phyloP scores from a whole-genome alignment of 1,284 basidiomycete genomes.

The Heterobasidion parviporum region DNA sequence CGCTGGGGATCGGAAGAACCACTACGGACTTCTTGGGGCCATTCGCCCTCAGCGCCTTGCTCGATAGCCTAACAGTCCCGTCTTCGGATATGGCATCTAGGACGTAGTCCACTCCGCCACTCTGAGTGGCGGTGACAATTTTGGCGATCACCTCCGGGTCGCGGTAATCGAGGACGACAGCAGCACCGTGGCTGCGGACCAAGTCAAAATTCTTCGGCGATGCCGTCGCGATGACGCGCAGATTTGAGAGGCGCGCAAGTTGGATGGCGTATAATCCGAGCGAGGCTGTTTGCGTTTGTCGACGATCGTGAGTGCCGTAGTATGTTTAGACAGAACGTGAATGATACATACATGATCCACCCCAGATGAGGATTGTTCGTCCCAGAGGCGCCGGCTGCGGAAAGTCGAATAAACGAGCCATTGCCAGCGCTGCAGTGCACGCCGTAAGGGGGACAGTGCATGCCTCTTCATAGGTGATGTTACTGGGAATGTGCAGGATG shows the following conservation, averaged over 20 bases:
- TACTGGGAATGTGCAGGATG: neutral
- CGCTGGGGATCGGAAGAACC: neutral
- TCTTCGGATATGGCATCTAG: conserved; percentile 15
- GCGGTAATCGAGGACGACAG: conserved; percentile 27
- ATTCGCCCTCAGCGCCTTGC: neutral
- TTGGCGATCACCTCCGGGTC: conserved; percentile 15
- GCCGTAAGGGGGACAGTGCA: neutral
- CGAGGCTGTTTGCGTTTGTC: neutral
- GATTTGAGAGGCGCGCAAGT: neutral
- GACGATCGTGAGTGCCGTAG: neutral
- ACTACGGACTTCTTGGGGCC: neutral
- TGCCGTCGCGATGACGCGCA: conserved; percentile 27
- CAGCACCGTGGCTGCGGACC: conserved; percentile 31
- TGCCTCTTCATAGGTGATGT: neutral
- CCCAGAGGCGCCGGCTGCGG: neutral
- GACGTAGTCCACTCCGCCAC: conserved; percentile 12
- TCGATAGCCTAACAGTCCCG: neutral
- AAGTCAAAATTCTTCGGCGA: conserved; percentile 29
- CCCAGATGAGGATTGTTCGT: neutral
- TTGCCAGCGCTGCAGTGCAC: neutral
- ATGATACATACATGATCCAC: neutral
- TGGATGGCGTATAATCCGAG: neutral
- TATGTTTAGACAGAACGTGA: neutral
- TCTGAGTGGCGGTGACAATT: conserved; percentile 16
- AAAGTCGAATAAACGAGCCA: neutral